These are phyloP conservation scores for Cryptococcus hybrid DNA, from an alignment of 1,284 basidiomycete genomes.

Conservation along the genomic window DNA sequence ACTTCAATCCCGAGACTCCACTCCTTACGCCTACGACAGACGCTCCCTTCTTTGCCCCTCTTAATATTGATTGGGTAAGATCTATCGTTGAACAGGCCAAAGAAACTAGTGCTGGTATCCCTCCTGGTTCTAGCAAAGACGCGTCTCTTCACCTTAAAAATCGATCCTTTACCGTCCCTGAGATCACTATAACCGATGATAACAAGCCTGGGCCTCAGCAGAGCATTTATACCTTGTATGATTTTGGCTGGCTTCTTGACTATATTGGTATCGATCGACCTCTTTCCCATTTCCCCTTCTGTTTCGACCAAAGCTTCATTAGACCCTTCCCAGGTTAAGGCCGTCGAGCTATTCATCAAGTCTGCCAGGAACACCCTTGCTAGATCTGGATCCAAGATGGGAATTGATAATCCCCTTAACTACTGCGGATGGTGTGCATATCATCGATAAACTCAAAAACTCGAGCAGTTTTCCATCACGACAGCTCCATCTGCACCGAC, in stretches of 20 bases:
- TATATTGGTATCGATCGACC: background rate
- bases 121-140: no score
- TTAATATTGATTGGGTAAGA: no score
- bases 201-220: no score
- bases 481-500: background rate
- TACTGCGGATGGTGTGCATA: background rate
- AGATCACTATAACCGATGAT: no score
- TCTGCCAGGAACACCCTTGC: background rate
- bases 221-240: background rate
- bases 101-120: no score
- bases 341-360: background rate
- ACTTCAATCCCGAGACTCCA: no score
- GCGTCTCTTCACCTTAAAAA: no score
- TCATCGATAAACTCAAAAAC: background rate
- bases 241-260: background rate
- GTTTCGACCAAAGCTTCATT: background rate
- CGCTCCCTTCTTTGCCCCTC: no score
- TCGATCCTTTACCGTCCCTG: no score
- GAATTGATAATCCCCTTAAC: background rate
- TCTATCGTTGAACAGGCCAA: no score
- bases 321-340: background rate
- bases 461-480: background rate
- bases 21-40: no score
- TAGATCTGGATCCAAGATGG: background rate
- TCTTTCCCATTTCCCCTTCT: background rate